These are phyloP conservation scores for Aspergillus piperis DNA, from an alignment of 2,329 filamentous ascomycete species.

Conservation along the genomic window DNA sequence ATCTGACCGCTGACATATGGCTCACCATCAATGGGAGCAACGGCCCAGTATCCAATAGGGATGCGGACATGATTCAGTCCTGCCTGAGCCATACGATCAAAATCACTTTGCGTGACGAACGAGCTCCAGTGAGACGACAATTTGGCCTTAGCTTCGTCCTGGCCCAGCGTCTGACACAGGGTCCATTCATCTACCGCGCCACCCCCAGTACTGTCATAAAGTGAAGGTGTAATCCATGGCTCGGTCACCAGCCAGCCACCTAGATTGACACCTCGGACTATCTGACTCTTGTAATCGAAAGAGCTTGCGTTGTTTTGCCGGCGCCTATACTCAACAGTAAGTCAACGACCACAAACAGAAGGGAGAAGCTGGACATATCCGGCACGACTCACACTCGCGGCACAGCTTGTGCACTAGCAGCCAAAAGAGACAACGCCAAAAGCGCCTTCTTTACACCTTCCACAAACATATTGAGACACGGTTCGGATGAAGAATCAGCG, in stretches of 20 bases:
- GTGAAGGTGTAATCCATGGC: slow-evolving; percentile 64
- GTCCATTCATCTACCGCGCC: slow-evolving; percentile 61
- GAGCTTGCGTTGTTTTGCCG: slow-evolving; percentile 33
- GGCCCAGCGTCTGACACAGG: slow-evolving; percentile 52
- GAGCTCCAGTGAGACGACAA: slow-evolving; percentile 60
- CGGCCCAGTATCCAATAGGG: slow-evolving; percentile 67
- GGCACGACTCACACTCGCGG: slow-evolving; percentile 27
- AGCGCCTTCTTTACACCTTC: slow-evolving; percentile 28
- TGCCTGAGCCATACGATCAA: slow-evolving; percentile 55
- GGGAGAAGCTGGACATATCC: background rate
- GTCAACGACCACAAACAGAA: background rate
- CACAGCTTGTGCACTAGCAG: slow-evolving; percentile 26
- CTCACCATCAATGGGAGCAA: slow-evolving; percentile 55
- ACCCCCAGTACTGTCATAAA: slow-evolving; percentile 55
- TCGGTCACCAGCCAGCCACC: slow-evolving; percentile 67
- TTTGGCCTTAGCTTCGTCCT: slow-evolving; percentile 48
- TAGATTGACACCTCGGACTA: slow-evolving; percentile 65
- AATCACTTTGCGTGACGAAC: slow-evolving; percentile 59
- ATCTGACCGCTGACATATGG: slow-evolving; percentile 66
- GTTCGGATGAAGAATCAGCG: slow-evolving; percentile 6
- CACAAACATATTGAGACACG: slow-evolving; percentile 26
- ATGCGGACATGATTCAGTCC: slow-evolving; percentile 67
- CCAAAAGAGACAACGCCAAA: slow-evolving; percentile 29
- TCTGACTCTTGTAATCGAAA: slow-evolving; percentile 57
- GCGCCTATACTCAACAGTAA: slow-evolving; percentile 23